Base-by-base conservation (phyloP, 352 stramenopile species). In the Pilasporangium apinafurcum region DNA sequence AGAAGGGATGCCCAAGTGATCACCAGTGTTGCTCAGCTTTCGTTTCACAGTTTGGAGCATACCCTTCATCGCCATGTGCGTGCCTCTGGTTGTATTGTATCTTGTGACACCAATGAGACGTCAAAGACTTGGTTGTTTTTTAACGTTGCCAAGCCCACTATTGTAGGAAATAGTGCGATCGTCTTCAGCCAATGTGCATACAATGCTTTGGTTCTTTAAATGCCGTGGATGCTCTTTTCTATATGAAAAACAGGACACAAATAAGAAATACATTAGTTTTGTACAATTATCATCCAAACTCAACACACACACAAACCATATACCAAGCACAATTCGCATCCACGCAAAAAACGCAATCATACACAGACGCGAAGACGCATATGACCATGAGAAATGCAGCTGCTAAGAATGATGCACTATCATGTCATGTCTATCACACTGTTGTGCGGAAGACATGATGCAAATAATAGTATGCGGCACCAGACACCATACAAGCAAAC, bases 31-130 rank as follows among this genome's bases (percentile, higher is more conserved):
- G 61, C 81, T 91, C 42, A 92, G 63, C 67, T 89, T 89, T 58
- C 81, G 68, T 69, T 92, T 92, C 27, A 92, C 81, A 48, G 81
- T 92, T 71, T 92, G 81, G 46, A 93, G 66, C 81, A 93, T 93
- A 46, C 80, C 80, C 71, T 93, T 93, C 81, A 93, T 92, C 27
- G 58, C 69, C 44, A 35, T 54, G 40, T 49, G 21, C n/a, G 51
- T 20, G 29, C 28, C 29, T 44, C 12, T 9, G 30, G n/a, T 18
- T 29, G 36, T n/a, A n/a, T n/a, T n/a, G n/a, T n/a, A n/a, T n/a
- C n/a, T n/a, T n/a, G 33, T 34, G 29, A 34, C 29, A n/a, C 29
- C 9, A 18, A 12, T 35, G 6, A 20, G 10, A 33, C 38, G 38
- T 12, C 27, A 5, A 16, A 21, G 44, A 20, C n/a, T 34, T 47